Percentiles rank a stretch among this genome's conserved stretches.
phyloP scores from a whole-genome alignment of 1,284 basidiomycete species.

The Leccinum griseonigrum region DNA sequence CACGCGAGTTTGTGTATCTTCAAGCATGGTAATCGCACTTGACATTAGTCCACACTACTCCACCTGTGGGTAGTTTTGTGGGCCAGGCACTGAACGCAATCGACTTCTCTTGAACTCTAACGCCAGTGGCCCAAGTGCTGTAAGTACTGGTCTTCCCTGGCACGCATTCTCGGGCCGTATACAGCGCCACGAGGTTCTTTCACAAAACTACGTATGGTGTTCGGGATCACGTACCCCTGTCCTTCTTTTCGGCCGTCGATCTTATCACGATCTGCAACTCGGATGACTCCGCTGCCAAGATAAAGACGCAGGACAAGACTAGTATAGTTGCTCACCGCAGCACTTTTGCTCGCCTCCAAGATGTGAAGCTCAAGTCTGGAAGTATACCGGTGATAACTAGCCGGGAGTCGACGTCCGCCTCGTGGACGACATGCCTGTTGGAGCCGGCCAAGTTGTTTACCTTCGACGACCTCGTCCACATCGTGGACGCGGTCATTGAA shows the following conservation, averaged over 20 bases:
- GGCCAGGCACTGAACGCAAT: conserved; percentile 10
- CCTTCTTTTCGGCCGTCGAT: conserved; percentile 4
- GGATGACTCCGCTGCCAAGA: neutral
- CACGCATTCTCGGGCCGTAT: neutral
- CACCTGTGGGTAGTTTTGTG: neutral
- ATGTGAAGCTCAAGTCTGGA: neutral
- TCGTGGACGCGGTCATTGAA: conserved; percentile 7
- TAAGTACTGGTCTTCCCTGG: conserved; percentile 1
- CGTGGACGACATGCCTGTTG: conserved; percentile 16
- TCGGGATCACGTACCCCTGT: neutral
- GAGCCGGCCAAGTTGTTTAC: neutral
- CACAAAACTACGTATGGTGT: neutral
- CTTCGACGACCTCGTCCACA: neutral
- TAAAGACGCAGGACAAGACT: neutral
- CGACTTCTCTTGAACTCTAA: conserved; percentile 10
- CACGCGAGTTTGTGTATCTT: neutral
- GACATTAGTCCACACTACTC: conserved; percentile 3
- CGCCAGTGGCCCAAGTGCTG: neutral
- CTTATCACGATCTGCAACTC: neutral
- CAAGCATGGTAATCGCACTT: neutral
- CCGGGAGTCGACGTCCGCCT: conserved; percentile 1
- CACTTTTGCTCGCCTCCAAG: neutral
- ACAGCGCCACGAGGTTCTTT: neutral
- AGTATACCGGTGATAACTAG: neutral
- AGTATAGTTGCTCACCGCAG: neutral